Evolutionary conservation across 495 filamentous ascomycete species (phyloP), one percentile per base, ranked within the genome.

Genomic region (Lentithecium fluviatile): DNA sequence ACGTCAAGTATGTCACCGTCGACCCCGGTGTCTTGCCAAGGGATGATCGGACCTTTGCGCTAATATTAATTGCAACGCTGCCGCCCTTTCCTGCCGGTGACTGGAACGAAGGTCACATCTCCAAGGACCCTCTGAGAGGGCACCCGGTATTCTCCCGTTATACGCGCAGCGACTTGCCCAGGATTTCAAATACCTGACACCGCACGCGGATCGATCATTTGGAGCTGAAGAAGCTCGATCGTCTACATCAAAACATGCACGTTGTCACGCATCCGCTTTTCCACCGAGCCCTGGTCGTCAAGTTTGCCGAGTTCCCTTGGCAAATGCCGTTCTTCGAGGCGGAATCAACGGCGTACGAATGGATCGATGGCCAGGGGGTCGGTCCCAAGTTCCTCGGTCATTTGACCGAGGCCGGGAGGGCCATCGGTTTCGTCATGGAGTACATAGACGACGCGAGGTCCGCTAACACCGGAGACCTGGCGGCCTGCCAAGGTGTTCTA

Each of bases 161-260:
- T n/a, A 12, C 37, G 5, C 6, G 42, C 10, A 15, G 32, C 17
- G 5, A 47, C 11, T 32, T 57, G 5, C 53, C 53, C 2, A 21
- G 26, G 10, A 37, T 57, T 15, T 25, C 21, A 42, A 57, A 29
- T 20, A 13, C 32, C 6, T 45, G 38, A 21, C 43, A 48, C 19
- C 21, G 5, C 2, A n/a, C 17, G 10, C 21, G 23, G 2, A 47
- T 45, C 17, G 42, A 34, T 19, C 42, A 57, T 25, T 17, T 57
- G 40, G 43, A 48, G 24, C 43, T 57, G 3, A 2, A 34, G 3
- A 57, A 46, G 53, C 24, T 38, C 2, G 10, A 20, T 2, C 45
- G 46, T n/a, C 43, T 48, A 4, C 40, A 38, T 38, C 29, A 38
- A 15, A 57, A 54, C 40, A 36, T 54, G 6, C 40, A 54, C 51